phyloP scores from a whole-genome alignment of 1,284 basidiomycete genomes.

The Malassezia sp. region DNA sequence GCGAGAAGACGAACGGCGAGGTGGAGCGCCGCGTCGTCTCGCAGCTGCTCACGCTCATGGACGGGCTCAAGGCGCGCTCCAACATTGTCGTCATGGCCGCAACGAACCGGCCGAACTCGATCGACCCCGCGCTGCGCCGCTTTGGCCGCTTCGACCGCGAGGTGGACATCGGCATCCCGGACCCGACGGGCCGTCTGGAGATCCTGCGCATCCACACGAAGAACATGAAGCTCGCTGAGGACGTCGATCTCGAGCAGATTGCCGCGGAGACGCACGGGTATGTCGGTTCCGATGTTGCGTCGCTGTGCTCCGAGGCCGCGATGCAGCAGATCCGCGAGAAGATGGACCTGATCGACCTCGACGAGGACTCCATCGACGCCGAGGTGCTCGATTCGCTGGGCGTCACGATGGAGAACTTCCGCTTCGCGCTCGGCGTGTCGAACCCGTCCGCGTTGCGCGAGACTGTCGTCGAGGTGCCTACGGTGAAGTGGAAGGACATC shows the following conservation, averaged over 20 bases:
- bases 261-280: constrained; percentile 98
- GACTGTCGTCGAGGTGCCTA: constrained; percentile 91
- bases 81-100: constrained; percentile 99
- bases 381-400: constrained; percentile 91
- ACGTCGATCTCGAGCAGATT: constrained; percentile 92
- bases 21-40: constrained; percentile 98
- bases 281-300: constrained; percentile 92
- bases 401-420: constrained; percentile 97
- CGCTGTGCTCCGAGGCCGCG: constrained; percentile 88
- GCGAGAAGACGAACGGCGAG: constrained; percentile 99
- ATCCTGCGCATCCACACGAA: constrained; percentile 98
- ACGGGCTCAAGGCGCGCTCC: constrained; percentile 92
- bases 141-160: constrained; percentile 99
- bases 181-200: constrained; percentile 93
- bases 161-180: constrained; percentile 97
- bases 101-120: constrained; percentile 96
- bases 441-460: constrained; percentile 95
- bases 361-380: constrained; percentile 80
- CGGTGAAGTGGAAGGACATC: constrained; percentile 94
- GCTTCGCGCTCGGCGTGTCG: constrained; percentile 81
- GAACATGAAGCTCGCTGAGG: constrained; percentile 98
- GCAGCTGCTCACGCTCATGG: constrained; percentile 94
- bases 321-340: constrained; percentile 99
- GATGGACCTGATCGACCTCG: constrained; percentile 79
- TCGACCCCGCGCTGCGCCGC: constrained; percentile 91